These are phyloP conservation scores for Oligophagozyma castellii DNA, from an alignment of 1,139 yeast species.

Conservation along the genomic window DNA sequence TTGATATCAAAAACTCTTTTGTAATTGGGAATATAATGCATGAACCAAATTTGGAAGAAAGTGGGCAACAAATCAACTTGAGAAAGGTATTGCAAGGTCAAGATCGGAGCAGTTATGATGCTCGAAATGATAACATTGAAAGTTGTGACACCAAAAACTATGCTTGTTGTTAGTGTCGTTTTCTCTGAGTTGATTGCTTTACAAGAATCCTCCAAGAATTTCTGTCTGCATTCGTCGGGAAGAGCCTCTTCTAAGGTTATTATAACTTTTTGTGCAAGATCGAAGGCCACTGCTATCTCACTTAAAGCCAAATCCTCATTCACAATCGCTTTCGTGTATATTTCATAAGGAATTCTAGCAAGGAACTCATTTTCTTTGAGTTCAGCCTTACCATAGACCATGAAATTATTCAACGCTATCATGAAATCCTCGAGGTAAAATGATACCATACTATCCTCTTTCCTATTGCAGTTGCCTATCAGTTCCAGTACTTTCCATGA, in stretches of 20 bases:
- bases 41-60: slow-evolving; percentile 61
- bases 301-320: slow-evolving; percentile 22
- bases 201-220: slow-evolving; percentile 17
- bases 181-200: slow-evolving; percentile 19
- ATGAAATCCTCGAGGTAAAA: slow-evolving; percentile 64
- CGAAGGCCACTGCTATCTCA: slow-evolving; percentile 23
- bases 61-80: slow-evolving; percentile 31
- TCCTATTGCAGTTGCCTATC: slow-evolving; percentile 39
- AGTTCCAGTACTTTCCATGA: slow-evolving; percentile 65
- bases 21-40: slow-evolving; percentile 35
- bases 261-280: slow-evolving; percentile 23
- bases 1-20: slow-evolving; percentile 76
- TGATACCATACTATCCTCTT: slow-evolving; percentile 35
- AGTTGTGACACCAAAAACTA: slow-evolving; percentile 40
- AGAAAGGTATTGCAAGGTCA: slow-evolving; percentile 41
- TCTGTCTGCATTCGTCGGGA: slow-evolving; percentile 16
- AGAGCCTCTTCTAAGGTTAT: slow-evolving; percentile 23
- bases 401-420: slow-evolving; percentile 63
- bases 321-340: slow-evolving; percentile 18
- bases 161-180: slow-evolving; percentile 23
- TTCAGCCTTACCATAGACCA: slow-evolving; percentile 55
- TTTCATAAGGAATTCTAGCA: slow-evolving; percentile 19
- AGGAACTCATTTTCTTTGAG: slow-evolving; percentile 27
- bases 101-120: slow-evolving; percentile 45
- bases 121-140: slow-evolving; percentile 57